Evolutionary conservation across 768 basidiomycete species (phyloP).

Genomic region (Paxillus rubicundulus): DNA sequence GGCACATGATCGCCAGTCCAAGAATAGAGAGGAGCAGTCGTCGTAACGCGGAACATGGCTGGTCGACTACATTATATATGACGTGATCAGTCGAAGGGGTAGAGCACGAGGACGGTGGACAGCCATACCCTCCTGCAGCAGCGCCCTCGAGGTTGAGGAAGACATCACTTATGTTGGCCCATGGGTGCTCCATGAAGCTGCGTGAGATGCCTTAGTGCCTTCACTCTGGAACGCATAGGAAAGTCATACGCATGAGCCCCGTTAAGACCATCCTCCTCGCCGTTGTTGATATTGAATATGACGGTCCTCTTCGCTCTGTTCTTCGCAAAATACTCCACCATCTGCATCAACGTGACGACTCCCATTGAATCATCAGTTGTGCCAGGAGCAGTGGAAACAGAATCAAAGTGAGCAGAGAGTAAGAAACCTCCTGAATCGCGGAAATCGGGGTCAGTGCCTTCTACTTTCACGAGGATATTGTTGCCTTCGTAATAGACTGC

Average conservation of each 20-base stretch:
- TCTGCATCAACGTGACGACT: constrained; percentile 60
- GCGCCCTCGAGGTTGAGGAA: constrained; percentile 87
- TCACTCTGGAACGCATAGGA: constrained; percentile 1
- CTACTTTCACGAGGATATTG: constrained; percentile 65
- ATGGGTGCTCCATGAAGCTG: constrained; percentile 73
- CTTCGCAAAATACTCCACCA: constrained; percentile 53
- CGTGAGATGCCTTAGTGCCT: not conserved
- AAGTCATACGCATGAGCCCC: constrained; percentile 62
- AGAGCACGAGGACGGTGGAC: not conserved
- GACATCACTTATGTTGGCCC: constrained; percentile 59
- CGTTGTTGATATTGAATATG: constrained; percentile 84
- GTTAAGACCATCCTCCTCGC: constrained; percentile 74
- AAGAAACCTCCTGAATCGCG: constrained; percentile 47
- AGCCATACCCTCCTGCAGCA: constrained; percentile 65
- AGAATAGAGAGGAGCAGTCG: constrained; percentile 50
- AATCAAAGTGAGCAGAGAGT: constrained; percentile 82
- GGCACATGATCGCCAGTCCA: constrained; percentile 47
- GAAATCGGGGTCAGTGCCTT: constrained; percentile 43
- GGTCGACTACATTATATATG: constrained; percentile 56
- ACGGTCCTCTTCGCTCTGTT: constrained; percentile 57
- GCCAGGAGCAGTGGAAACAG: constrained; percentile 71
- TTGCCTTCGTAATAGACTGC: constrained; percentile 60
- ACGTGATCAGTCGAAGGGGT: constrained; percentile 1
- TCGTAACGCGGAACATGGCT: constrained; percentile 71
- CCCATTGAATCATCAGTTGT: constrained; percentile 81